A percentile compares a stretch with the other conserved stretches of the same genome.
phyloP scores from a whole-genome alignment of 2,329 filamentous ascomycete species.

The Colletotrichum brevisporum region DNA sequence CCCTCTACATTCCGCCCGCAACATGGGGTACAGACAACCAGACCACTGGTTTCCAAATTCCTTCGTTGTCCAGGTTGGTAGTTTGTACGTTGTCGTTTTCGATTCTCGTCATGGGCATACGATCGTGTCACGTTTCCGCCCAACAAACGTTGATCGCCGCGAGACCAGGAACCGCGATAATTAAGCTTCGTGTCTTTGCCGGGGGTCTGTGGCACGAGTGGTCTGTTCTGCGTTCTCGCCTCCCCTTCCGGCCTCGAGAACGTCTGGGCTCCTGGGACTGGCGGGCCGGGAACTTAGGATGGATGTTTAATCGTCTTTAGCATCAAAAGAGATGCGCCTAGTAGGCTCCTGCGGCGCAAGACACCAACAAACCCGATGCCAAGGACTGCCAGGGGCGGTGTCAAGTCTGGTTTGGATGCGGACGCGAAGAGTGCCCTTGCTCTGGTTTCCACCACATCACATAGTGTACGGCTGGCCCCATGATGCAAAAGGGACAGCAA shows the following conservation, averaged over 20 bases:
- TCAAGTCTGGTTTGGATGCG: constrained; percentile 2
- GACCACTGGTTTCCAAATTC: no score
- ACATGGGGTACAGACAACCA: background rate
- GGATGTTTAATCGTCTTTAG: background rate
- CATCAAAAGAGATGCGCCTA: no score
- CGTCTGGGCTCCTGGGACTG: constrained; percentile 5
- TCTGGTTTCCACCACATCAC: background rate
- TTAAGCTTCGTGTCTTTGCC: constrained; percentile 9
- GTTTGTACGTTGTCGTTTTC: background rate
- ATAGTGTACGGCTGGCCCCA: background rate
- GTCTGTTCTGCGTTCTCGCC: background rate
- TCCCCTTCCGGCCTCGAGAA: constrained; percentile 16
- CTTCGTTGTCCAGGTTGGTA: no score
- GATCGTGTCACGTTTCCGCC: constrained; percentile 31
- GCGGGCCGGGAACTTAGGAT: constrained; percentile 4
- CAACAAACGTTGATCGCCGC: constrained; percentile 34
- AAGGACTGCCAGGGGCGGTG: background rate
- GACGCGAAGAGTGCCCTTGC: no score
- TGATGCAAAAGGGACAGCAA: background rate
- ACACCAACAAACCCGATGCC: no score
- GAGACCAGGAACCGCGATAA: constrained; percentile 10
- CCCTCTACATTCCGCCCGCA: constrained; percentile 21
- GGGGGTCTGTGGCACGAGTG: constrained; percentile 6
- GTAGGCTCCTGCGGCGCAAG: no score
- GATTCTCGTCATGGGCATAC: background rate